Evolutionary conservation across 495 filamentous ascomycete species (phyloP), one percentile per base, ranked within the genome.

Genomic region (Penicillium pancosmium): DNA sequence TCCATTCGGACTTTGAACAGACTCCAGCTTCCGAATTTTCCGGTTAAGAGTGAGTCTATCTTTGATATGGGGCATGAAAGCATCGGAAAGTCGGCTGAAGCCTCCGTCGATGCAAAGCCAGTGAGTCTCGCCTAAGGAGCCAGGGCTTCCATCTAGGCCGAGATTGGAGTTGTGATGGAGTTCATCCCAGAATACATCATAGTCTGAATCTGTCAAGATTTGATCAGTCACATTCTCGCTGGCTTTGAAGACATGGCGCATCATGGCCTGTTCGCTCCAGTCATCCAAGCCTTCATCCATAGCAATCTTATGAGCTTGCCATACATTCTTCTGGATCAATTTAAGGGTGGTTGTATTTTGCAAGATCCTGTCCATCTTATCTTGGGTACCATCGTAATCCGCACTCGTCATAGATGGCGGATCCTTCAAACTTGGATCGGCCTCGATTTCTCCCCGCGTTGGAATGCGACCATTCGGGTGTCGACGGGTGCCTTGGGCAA

Each of bases 401-500:
- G 57, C 25, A 11, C 47, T 56, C 1, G 41, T 50, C 48, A 63
- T 57, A 0, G 52, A 33, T 34, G 55, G 27, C 1, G 58, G n/a
- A 1, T 55, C 48, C 6, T 58, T 61, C 10, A 79, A 66, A 12
- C 50, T 55, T 5, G 50, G 54, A 50, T 74, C 66, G 4, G 56
- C 64, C 57, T 57, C 56, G 19, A 76, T 57, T 36, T 77, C 73
- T 7, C 63, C 66, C 7, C 64, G 64, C 59, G 69, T 78, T 34
- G 64, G 72, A 35, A 73, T 75, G 50, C 66, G 79, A 57, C 68
- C 82, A 70, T 72, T 76, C n/a, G 62, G 77, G 67, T 82, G 68
- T 35, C 81, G 80, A 54, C 81, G 74, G 0, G 81, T 82, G 16
- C 73, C 71, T 52, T 73, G 59, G 63, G 83, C 78, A 48, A 77